Evolutionary conservation across 2,329 filamentous ascomycete species (phyloP).

Genomic region (Coniochaeta ligniaria): DNA sequence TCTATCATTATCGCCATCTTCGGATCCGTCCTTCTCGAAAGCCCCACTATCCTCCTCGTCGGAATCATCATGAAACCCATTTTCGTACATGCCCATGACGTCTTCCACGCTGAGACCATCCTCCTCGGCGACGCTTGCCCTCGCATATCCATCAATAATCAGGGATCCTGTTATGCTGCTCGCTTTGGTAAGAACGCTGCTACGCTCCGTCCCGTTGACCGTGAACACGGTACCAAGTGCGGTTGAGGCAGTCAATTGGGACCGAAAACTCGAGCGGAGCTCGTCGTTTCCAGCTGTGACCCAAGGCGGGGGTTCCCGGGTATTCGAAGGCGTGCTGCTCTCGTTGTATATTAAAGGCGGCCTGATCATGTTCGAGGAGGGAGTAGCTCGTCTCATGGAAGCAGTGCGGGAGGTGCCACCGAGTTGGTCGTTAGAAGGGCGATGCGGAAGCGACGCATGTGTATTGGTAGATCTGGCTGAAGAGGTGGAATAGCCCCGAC

Average conservation of each 20-base stretch:
- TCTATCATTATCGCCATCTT: slow-evolving; percentile 20
- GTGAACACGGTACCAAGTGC: slow-evolving; percentile 44
- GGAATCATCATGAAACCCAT: slow-evolving; percentile 49
- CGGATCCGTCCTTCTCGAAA: slow-evolving; percentile 13
- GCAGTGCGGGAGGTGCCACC: slow-evolving; percentile 19
- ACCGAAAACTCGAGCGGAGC: slow-evolving; percentile 48
- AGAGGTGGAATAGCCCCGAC: slow-evolving; percentile 38
- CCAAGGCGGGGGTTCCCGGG: slow-evolving; percentile 35
- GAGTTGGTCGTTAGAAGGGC: slow-evolving; percentile 31
- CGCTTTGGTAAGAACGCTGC: slow-evolving; percentile 72
- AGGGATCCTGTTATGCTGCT: slow-evolving; percentile 55
- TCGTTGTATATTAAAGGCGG: slow-evolving; percentile 20
- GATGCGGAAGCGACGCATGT: slow-evolving; percentile 33
- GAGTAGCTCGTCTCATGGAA: neutral
- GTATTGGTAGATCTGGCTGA: slow-evolving; percentile 33
- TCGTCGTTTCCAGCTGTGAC: slow-evolving; percentile 37
- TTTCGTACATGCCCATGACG: slow-evolving; percentile 64
- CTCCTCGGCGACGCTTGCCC: slow-evolving; percentile 30
- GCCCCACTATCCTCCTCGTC: slow-evolving; percentile 36
- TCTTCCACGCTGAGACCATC: slow-evolving; percentile 58
- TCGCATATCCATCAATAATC: slow-evolving; percentile 19
- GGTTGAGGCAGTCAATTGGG: slow-evolving; percentile 47
- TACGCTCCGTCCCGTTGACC: slow-evolving; percentile 63
- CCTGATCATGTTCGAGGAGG: slow-evolving; percentile 11
- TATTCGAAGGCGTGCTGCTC: slow-evolving; percentile 4